Conservation (phyloP, 2,329 filamentous ascomycete species). For the Sordariomycetes sp. region DNA sequence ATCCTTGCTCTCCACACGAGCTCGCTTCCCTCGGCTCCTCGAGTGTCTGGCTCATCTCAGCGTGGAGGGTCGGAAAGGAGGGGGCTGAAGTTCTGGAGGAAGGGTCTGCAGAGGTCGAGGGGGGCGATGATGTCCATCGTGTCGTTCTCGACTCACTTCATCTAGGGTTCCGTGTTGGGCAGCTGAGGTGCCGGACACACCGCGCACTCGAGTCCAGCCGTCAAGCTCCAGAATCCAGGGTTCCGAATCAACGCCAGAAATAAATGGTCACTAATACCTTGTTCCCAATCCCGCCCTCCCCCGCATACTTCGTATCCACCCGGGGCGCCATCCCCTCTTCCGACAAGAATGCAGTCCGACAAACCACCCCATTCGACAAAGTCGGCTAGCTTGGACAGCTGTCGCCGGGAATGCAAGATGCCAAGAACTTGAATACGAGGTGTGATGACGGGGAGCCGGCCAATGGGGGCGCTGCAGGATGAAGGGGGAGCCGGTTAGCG, state of each 20-base stretch:
- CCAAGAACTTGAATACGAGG: constrained; percentile 4
- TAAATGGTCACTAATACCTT: neutral
- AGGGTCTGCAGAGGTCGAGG: neutral
- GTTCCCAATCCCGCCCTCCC: neutral
- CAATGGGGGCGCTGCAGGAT: neutral
- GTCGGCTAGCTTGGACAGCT: neutral
- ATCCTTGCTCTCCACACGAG: no score
- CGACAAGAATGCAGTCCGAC: neutral
- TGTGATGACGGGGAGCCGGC: neutral
- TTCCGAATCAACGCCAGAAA: neutral
- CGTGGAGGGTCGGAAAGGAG: neutral
- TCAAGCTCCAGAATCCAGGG: neutral
- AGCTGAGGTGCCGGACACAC: no score
- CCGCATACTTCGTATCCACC: neutral
- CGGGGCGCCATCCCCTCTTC: no score
- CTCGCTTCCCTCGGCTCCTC: no score
- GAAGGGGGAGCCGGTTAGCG: neutral
- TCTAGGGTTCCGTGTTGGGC: no score
- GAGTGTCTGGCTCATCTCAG: neutral
- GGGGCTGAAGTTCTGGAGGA: neutral
- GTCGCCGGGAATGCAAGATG: neutral
- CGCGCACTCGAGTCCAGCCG: neutral
- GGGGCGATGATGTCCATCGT: neutral
- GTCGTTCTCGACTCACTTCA: neutral
- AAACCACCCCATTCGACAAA: neutral